Base-by-base conservation (phyloP, 2,329 filamentous ascomycete species). In the Onygenales sp. region DNA sequence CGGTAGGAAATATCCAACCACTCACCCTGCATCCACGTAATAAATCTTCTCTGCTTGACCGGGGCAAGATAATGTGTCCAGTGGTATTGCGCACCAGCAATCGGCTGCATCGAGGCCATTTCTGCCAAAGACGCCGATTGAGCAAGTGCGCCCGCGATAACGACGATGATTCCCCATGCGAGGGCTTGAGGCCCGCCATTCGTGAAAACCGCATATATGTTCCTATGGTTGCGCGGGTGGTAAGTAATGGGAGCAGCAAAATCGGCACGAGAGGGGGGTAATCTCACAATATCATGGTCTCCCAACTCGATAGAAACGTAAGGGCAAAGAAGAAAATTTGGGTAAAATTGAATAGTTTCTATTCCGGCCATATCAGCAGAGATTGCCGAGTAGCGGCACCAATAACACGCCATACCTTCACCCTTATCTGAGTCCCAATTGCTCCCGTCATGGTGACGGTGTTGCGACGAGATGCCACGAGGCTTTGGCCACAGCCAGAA, bases 1-100 rank as follows among this genome's bases (percentile, higher is more conserved):
- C 9, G 13, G 17, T 17, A 54, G 27, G 38, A 49, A 62, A 46
- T 14, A 63, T 48, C 5, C 6, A 9, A 51, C 5, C 4, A 14
- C 14, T 46, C 49, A 61, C 61, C 62, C 57, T 66, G 63, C 57
- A 64, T 61, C 62, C 63, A 66, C 2, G 68, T 69, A 21, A 65
- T 66, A 44, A 71, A 70, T 45, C 56, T 61, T 41, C 57, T 59
- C 21, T 63, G 61, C 1, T 54, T 54, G 0, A 56, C 54, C 1
- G 68, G 68, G 9, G 68, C 67, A 14, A 71, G 58, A 7, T 62
- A 58, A 32, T 64, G 63, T 5, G 70, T 73, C 71, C 71, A 74
- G 55, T 73, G 69, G 54, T 74, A 74, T 55, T 73, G 71, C 3
- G 69, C 72, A 9, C 70, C 71, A 0, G 71, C 71, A 38, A 72